Conservation (phyloP, 768 basidiomycete genomes). For the Podaxis rugospora region DNA sequence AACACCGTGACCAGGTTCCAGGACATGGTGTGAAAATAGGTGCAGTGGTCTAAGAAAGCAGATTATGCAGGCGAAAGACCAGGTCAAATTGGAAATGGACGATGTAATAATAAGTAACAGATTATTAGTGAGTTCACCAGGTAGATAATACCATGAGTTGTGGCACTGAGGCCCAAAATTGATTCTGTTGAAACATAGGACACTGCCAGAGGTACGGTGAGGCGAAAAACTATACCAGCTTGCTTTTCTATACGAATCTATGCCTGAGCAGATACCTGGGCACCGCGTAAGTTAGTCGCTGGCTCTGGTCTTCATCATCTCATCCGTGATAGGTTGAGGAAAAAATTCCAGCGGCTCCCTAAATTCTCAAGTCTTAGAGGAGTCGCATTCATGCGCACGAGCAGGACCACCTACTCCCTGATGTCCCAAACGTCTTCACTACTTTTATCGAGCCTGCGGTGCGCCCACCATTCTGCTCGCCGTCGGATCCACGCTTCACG, state of each 20-base stretch:
- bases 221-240: neutral
- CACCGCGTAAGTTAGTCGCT: conserved; percentile 6
- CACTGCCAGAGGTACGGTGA: neutral
- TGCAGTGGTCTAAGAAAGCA: too few species aligned
- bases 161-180: too few species aligned
- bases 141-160: too few species aligned
- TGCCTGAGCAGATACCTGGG: neutral
- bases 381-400: neutral
- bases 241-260: neutral
- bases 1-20: too few species aligned
- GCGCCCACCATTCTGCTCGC: conserved; percentile 94
- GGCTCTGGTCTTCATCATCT: conserved; percentile 14
- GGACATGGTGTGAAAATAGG: too few species aligned
- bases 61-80: too few species aligned
- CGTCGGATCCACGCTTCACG: conserved; percentile 81
- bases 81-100: too few species aligned
- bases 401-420: conserved; percentile 54
- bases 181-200: too few species aligned
- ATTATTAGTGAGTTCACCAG: too few species aligned
- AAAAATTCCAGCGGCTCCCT: conserved; percentile 51
- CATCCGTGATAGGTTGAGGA: conserved; percentile 34
- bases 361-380: neutral
- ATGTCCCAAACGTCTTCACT: conserved; percentile 96
- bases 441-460: conserved; percentile 66
- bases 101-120: too few species aligned